These are phyloP conservation scores for Neurospora tetraspora DNA, from an alignment of 495 filamentous ascomycete genomes.

Conservation along the genomic window DNA sequence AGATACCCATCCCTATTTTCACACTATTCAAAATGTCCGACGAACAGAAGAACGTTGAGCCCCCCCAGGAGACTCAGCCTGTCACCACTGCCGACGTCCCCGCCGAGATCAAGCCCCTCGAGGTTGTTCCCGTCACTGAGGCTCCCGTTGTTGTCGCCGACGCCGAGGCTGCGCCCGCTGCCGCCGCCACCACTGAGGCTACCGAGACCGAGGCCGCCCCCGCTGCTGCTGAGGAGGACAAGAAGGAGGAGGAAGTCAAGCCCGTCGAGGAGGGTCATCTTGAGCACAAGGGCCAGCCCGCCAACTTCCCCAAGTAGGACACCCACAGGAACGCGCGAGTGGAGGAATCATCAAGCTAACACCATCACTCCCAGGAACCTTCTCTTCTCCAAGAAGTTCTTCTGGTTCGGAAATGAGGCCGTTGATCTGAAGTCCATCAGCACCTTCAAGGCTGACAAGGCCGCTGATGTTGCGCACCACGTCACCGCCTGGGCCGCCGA, in stretches of 20 bases:
- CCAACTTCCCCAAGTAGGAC: constrained; percentile 75
- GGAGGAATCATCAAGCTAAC: constrained; percentile 9
- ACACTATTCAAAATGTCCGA: constrained; percentile 36
- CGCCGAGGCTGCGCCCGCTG: constrained; percentile 28
- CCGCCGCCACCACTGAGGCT: constrained; percentile 41
- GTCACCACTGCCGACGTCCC: constrained; percentile 32
- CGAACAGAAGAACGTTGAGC: constrained; percentile 35
- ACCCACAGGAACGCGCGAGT: not conserved
- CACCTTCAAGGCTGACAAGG: constrained; percentile 78
- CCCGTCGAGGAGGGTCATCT: constrained; percentile 66
- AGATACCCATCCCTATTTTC: constrained; percentile 27
- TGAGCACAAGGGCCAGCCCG: constrained; percentile 76
- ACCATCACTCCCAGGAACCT: constrained; percentile 27
- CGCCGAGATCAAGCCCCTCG: constrained; percentile 33
- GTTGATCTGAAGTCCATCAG: constrained; percentile 63
- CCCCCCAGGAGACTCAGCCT: constrained; percentile 27
- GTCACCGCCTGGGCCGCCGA: constrained; percentile 79
- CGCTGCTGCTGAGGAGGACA: constrained; percentile 33
- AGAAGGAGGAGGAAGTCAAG: constrained; percentile 49
- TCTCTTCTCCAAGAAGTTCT: constrained; percentile 47
- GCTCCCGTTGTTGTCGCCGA: constrained; percentile 18
- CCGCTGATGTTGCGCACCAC: constrained; percentile 60
- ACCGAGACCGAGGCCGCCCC: constrained; percentile 34
- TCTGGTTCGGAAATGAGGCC: constrained; percentile 85
- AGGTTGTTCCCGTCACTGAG: constrained; percentile 28